Percentiles rank a stretch among this genome's conserved stretches.
Conservation (phyloP, 176 grass and related monocot genomes). For the Musa beccarii region DNA sequence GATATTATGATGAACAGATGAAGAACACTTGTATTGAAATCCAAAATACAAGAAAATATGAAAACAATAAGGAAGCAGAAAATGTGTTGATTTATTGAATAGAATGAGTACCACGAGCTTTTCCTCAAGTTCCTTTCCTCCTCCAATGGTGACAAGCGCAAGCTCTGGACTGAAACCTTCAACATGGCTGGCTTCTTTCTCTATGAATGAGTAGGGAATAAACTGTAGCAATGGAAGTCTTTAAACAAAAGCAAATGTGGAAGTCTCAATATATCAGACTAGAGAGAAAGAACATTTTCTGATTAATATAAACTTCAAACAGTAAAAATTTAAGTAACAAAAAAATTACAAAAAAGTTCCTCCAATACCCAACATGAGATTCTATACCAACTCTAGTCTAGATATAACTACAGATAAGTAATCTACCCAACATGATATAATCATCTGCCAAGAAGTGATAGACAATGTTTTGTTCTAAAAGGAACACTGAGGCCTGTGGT, state of each 20-base stretch:
- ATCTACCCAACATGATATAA: no score
- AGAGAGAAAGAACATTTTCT: no score
- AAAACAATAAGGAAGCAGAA: not conserved
- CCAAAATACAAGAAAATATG: conserved; percentile 11
- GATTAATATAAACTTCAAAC: no score
- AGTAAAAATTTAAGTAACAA: no score
- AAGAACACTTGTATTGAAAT: conserved; percentile 3
- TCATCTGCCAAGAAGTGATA: no score
- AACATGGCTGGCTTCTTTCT: conserved; percentile 97
- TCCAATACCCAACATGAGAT: no score
- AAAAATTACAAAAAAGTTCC: no score
- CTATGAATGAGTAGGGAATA: conserved; percentile 99
- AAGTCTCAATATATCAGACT: not conserved
- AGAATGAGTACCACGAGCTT: conserved; percentile 75
- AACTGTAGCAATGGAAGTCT: conserved; percentile 46
- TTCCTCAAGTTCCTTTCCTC: conserved; percentile 96
- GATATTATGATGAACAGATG: not conserved
- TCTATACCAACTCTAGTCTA: no score
- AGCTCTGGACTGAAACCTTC: conserved; percentile 97
- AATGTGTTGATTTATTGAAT: not conserved
- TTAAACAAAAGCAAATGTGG: conserved; percentile 21
- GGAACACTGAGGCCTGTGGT: no score
- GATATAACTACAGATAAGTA: no score
- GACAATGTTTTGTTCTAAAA: no score
- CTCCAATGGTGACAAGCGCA: conserved; percentile 87